Base-by-base conservation (phyloP, 148 eudicot species). In the Gaultheria prostrata region DNA sequence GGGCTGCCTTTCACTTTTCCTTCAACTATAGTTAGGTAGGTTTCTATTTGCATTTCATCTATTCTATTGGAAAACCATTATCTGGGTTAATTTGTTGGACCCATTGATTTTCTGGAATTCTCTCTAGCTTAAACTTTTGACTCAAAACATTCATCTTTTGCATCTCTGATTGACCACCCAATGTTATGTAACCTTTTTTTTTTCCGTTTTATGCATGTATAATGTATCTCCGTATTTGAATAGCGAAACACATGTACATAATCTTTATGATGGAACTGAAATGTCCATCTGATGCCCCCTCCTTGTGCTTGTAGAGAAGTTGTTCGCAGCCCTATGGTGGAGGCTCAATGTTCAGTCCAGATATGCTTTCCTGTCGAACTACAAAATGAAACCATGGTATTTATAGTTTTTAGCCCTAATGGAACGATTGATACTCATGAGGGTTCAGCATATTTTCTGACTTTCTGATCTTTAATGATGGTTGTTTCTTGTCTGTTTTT, bases 291-390 rank as follows among this genome's bases (percentile, higher is more conserved):
- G 56, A 86, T 71, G 39, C 78, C 43, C 73, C 28, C n/a, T 81
- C 39, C 30, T 48, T 89, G 57, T 84, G 51, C 43, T 82, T 91
- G 89, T 88, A 95, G 98, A 88, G 98, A 95, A 90, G 88, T 92
- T 90, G 98, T 95, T 72, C 88, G 86, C 72, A 93, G 97, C 87
- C 97, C 95, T 78, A 95, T 95, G 98, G 95, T 93, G 85, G 97
- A 95, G 90, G 98, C 95, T 61, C 98, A 95, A 79, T 95, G 98
- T 88, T 93, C 93, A 8, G 98, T 93, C 77, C 98, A 95, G 85
- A 85, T 95, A 76, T 91, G 95, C 90, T 91, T 93, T 84, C 93
- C 93, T 43, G 90, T 93, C 18, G 92, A 91, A 88, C 90, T 95
- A 76, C 84, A 87, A 88, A 91, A 89, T 84, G 92, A 92, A 87